phyloP scores from a whole-genome alignment of 2,329 filamentous ascomycete species.

The Colletotrichum lentis region DNA sequence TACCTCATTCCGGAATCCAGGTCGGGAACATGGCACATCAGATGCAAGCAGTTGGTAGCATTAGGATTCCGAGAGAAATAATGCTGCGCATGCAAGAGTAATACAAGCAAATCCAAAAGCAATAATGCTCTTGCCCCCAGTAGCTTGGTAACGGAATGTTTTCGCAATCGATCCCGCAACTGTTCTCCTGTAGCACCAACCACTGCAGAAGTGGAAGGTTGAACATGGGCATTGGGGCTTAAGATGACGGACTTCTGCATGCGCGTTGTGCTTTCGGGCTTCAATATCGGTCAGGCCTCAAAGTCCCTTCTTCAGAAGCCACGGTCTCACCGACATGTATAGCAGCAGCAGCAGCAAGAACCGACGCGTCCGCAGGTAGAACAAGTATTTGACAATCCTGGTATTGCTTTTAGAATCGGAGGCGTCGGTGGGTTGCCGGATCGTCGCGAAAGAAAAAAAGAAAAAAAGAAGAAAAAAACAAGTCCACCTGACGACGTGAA shows the following conservation, averaged over 20 bases:
- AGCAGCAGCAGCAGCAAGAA: not conserved
- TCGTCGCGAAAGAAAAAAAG: not conserved
- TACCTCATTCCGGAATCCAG: not conserved
- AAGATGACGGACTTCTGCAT: not conserved
- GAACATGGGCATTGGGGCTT: not conserved
- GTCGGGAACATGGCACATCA: too few relatives aligned
- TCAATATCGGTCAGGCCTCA: not conserved
- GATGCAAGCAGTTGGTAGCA: too few relatives aligned
- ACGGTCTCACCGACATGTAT: not conserved
- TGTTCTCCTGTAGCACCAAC: not conserved
- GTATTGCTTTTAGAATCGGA: not conserved
- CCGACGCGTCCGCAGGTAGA: not conserved
- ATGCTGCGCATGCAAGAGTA: too few relatives aligned
- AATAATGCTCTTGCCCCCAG: not conserved
- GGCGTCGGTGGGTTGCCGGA: not conserved
- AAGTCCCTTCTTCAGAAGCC: not conserved
- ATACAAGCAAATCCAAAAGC: too few relatives aligned
- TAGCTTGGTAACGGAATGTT: not conserved
- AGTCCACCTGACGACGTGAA: not conserved
- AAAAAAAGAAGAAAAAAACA: too few relatives aligned
- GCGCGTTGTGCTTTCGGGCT: not conserved
- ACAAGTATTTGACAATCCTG: too few relatives aligned
- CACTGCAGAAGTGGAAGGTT: not conserved
- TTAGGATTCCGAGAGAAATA: too few relatives aligned
- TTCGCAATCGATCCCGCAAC: not conserved